These are phyloP conservation scores for Rubus parviflorus DNA, from an alignment of 306 rosid genomes.

Conservation along the genomic window DNA sequence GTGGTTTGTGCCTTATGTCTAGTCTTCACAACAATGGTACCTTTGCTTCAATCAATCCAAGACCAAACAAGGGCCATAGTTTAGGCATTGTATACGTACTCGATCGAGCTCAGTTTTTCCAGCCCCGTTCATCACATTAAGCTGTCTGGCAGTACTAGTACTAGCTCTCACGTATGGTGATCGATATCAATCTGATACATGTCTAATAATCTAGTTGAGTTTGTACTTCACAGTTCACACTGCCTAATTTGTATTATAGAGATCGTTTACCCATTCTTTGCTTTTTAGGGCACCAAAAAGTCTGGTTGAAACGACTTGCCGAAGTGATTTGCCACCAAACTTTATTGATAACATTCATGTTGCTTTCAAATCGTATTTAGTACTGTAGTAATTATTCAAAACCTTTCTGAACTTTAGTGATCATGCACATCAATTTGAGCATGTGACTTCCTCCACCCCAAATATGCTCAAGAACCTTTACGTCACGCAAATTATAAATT, in stretches of 20 bases:
- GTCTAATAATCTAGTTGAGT: background rate
- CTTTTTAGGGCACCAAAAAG: background rate
- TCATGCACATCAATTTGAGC: background rate
- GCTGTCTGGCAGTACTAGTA: background rate
- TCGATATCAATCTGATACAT: background rate
- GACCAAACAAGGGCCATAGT: slow-evolving; percentile 2
- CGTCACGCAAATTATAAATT: background rate
- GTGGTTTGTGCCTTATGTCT: background rate
- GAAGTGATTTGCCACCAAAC: background rate
- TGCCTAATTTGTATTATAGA: background rate
- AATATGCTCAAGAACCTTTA: too few relatives aligned
- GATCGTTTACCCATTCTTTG: background rate
- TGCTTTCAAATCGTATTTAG: background rate
- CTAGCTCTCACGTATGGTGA: background rate
- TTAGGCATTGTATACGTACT: background rate
- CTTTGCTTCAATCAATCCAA: background rate
- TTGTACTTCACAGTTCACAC: background rate
- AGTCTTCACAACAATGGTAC: background rate
- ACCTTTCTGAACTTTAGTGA: background rate
- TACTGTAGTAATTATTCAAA: background rate
- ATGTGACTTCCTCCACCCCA: background rate
- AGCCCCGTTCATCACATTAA: background rate
- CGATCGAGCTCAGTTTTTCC: background rate
- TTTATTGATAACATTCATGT: background rate
- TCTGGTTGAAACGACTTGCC: background rate